Evolutionary conservation across 2,329 filamentous ascomycete genomes (phyloP), one percentile per base, ranked within the genome.

Genomic region (Alternaria panax): DNA sequence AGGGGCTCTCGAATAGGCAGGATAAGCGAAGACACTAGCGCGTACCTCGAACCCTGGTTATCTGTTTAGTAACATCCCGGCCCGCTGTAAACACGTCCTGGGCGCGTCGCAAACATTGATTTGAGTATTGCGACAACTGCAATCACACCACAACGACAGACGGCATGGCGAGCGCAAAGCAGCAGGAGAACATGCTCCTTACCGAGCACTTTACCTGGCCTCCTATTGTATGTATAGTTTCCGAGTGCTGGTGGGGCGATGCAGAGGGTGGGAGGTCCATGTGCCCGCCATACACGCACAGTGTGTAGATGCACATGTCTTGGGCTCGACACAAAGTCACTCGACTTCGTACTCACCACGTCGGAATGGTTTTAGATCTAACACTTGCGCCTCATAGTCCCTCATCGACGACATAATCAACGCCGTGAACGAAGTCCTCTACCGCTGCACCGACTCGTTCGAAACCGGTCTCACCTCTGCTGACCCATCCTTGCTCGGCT

Each of bases 321-420:
- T 24, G 38, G 20, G 24, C 20, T 7, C 20, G 20, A 24, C 20
- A 24, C 20, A 16, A 25, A 20, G 22, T 22, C 16, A 56, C 34
- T 40, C 5, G 42, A 46, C 16, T 7, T 46, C 24, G 20, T 20
- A 20, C 20, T 45, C 20, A 28, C 6, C 18, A 12, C 9, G 34
- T 14, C 1, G 8, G 27, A 25, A n/a, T 11, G n/a, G 12, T n/a
- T 54, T n/a, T 36, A 41, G 8, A 41, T 16, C 54, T 46, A 32
- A 57, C 25, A 40, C 18, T 20, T 0, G 5, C 0, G 38, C 38
- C 12, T 16, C 3, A 4, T 38, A 97, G 93, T 91, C 91, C 62
- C 87, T 99, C 41, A 90, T 99, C 74, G 95, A 99, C 86, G 94
- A 98, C 80, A 93, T 98, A 70, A 97, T 98, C 82, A 97, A 98